Evolutionary conservation across 2,329 filamentous ascomycete species (phyloP).

Genomic region (Aureobasidium sp.): DNA sequence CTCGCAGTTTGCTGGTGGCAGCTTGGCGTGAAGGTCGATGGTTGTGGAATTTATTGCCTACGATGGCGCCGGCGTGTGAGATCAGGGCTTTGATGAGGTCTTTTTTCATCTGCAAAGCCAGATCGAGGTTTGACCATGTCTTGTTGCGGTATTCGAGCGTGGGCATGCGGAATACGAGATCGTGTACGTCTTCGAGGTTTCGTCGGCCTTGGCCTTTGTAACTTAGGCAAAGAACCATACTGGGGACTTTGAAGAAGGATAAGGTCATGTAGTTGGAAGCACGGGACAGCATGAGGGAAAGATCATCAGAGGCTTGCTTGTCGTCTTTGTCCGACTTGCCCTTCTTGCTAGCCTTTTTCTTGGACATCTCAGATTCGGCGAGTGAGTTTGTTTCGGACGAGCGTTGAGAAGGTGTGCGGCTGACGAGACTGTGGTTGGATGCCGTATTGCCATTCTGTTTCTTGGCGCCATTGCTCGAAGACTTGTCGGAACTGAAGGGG

Average conservation of each 20-base stretch:
- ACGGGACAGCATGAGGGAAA: conserved; percentile 92
- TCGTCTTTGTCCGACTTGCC: conserved; percentile 48
- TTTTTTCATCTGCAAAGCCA: conserved; percentile 86
- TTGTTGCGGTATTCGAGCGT: conserved; percentile 96
- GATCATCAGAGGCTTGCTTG: conserved; percentile 61
- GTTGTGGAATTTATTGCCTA: conserved; percentile 92
- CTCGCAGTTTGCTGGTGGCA: conserved; percentile 62
- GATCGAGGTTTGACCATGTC: conserved; percentile 95
- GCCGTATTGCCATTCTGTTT: conserved; percentile 16
- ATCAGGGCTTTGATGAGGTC: conserved; percentile 91
- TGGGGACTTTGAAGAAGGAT: conserved; percentile 88
- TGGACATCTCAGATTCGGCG: conserved; percentile 19
- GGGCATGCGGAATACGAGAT: conserved; percentile 94
- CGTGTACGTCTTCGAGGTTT: conserved; percentile 93
- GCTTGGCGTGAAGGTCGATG: conserved; percentile 76
- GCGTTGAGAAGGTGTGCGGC: conserved; percentile 24
- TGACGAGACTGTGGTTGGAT: conserved; percentile 19
- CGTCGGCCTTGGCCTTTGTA: conserved; percentile 95
- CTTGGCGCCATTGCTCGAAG: conserved; percentile 14
- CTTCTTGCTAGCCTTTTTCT: conserved; percentile 26
- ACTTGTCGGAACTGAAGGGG: conserved; percentile 34
- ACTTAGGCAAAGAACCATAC: conserved; percentile 87
- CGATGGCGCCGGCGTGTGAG: conserved; percentile 89
- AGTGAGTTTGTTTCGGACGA: conserved; percentile 18
- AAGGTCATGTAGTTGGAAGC: conserved; percentile 98